Conservation (phyloP, 2,329 filamentous ascomycete genomes). For the Juglanconis juglandina region DNA sequence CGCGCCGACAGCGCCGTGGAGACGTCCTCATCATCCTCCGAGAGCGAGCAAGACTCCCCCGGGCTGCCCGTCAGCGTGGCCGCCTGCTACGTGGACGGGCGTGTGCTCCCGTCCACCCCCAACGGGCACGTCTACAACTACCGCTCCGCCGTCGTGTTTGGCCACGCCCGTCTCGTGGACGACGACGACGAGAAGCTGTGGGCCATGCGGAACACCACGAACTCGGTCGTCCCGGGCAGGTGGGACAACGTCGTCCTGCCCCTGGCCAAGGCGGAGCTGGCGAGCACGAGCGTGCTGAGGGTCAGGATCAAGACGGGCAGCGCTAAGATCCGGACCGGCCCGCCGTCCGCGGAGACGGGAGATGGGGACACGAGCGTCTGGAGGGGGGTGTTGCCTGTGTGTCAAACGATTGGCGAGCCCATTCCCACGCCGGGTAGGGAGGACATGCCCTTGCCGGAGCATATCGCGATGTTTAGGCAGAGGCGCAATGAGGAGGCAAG, state of each 20-base stretch:
- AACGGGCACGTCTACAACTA: constrained; percentile 85
- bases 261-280: constrained; percentile 69
- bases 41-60: constrained; percentile 28
- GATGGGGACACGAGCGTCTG: constrained; percentile 47
- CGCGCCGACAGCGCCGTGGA: neutral
- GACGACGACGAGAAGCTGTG: constrained; percentile 68
- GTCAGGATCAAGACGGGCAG: constrained; percentile 69
- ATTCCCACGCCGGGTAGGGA: constrained; percentile 57
- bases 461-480: constrained; percentile 46
- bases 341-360: constrained; percentile 51
- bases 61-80: constrained; percentile 70
- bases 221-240: constrained; percentile 65
- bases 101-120: constrained; percentile 74
- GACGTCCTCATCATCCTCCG: neutral
- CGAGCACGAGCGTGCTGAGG: constrained; percentile 67
- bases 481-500: constrained; percentile 31
- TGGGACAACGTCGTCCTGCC: constrained; percentile 68
- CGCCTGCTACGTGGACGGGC: constrained; percentile 72
- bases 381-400: constrained; percentile 60
- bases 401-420: constrained; percentile 60
- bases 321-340: constrained; percentile 68
- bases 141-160: constrained; percentile 74
- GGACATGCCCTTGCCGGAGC: constrained; percentile 55
- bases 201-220: constrained; percentile 75
- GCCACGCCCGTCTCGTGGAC: constrained; percentile 65